Conservation (phyloP, 306 rosid genomes). For the Trifolium repens region DNA sequence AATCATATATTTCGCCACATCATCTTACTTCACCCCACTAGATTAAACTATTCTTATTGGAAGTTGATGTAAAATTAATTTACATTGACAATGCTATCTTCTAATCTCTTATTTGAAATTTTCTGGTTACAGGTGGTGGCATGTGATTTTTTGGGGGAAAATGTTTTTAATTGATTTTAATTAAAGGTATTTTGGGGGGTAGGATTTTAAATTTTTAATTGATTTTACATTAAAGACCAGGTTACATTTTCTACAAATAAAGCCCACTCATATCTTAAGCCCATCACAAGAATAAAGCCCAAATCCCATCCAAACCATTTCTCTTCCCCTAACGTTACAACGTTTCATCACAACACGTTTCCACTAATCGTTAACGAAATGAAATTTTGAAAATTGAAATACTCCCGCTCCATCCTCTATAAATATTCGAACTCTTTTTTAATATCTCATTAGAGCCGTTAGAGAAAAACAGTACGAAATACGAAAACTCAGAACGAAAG, state of each 20-base stretch:
- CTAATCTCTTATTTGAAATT: too few species aligned
- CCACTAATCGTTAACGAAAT: background rate
- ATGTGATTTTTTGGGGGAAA: too few species aligned
- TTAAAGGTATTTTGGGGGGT: too few species aligned
- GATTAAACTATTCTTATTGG: too few species aligned
- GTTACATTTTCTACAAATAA: background rate
- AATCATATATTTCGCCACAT: too few species aligned
- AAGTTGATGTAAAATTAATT: too few species aligned
- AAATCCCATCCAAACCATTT: background rate
- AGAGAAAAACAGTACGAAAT: background rate
- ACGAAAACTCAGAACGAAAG: background rate
- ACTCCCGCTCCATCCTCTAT: constrained; percentile 66
- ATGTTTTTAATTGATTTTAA: too few species aligned
- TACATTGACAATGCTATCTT: too few species aligned
- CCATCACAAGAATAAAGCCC: background rate
- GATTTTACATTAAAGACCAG: background rate
- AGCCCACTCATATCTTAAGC: background rate
- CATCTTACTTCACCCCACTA: too few species aligned
- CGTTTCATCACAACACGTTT: background rate
- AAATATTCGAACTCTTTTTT: constrained; percentile 33
- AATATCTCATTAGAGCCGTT: constrained; percentile 32
- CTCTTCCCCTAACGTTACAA: constrained; percentile 1
- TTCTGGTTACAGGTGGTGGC: too few species aligned
- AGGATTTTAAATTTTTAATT: too few species aligned
- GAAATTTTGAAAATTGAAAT: constrained; percentile 45